These are phyloP conservation scores for Ophiostoma populinum DNA, from an alignment of 2,329 filamentous ascomycete species.

Conservation along the genomic window DNA sequence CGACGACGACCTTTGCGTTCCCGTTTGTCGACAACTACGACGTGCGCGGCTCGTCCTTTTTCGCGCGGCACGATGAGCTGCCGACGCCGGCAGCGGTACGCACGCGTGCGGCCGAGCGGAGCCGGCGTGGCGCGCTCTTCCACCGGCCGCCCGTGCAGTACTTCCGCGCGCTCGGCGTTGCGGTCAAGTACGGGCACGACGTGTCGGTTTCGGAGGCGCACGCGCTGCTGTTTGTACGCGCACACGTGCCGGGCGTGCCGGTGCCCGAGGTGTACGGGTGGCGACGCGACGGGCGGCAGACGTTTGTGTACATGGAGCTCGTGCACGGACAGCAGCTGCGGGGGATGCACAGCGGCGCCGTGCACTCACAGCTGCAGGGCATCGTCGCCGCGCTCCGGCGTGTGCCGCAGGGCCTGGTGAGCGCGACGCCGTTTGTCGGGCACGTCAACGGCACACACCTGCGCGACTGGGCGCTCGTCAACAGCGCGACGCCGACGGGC, in stretches of 20 bases:
- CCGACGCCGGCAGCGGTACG: slow-evolving; percentile 5
- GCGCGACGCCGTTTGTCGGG: slow-evolving; percentile 3
- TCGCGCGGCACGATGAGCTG: not conserved
- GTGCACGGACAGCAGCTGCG: slow-evolving; percentile 10
- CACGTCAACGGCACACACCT: slow-evolving; percentile 8
- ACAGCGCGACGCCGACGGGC: slow-evolving; percentile 7
- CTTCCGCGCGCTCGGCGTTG: slow-evolving; percentile 10
- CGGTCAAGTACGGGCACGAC: slow-evolving; percentile 17
- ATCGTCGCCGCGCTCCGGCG: not conserved
- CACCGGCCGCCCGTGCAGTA: not conserved
- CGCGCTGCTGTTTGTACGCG: slow-evolving; percentile 7
- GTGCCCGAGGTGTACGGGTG: slow-evolving; percentile 13
- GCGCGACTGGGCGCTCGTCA: slow-evolving; percentile 11
- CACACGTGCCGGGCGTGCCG: slow-evolving; percentile 7
- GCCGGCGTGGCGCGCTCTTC: not conserved
- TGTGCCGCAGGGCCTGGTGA: slow-evolving; percentile 4
- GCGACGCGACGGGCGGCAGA: slow-evolving; percentile 12
- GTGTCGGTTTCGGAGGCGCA: slow-evolving; percentile 15
- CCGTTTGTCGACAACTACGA: slow-evolving; percentile 6
- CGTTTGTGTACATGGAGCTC: slow-evolving; percentile 16
- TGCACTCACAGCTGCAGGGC: not conserved
- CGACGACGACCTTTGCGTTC: not conserved
- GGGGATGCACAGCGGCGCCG: not conserved
- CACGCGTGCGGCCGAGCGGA: not conserved
- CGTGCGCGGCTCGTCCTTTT: slow-evolving; percentile 1